These are phyloP conservation scores for Salix koriyanagi DNA, from an alignment of 345 rosid genomes.

Conservation along the genomic window DNA sequence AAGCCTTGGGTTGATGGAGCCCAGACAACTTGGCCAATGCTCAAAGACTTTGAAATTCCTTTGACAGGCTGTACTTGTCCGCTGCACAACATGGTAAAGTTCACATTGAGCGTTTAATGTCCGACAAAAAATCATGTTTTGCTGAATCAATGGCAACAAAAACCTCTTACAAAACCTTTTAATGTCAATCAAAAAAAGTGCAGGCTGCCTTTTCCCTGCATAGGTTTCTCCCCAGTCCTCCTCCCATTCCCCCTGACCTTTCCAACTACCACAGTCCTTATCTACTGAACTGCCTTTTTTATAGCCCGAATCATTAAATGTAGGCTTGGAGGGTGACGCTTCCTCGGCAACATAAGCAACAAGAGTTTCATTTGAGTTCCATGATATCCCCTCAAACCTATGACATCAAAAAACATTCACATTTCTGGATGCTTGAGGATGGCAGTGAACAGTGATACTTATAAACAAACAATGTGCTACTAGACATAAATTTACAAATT, in stretches of 20 bases:
- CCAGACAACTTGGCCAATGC: constrained; percentile 95
- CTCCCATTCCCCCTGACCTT: constrained; percentile 95
- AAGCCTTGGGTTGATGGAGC: constrained; percentile 47
- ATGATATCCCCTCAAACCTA: constrained; percentile 97
- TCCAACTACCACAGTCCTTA: constrained; percentile 70
- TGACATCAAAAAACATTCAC: constrained; percentile 15
- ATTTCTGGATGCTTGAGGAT: neutral
- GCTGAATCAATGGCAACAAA: neutral
- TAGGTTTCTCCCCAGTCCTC: constrained; percentile 98
- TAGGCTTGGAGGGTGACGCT: constrained; percentile 59
- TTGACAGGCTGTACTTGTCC: constrained; percentile 61
- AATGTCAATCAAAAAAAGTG: constrained; percentile 56
- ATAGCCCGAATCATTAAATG: constrained; percentile 53
- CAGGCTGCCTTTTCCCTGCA: constrained; percentile 79
- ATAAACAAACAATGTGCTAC: neutral
- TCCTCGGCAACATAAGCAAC: constrained; percentile 87
- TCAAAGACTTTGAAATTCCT: constrained; percentile 68
- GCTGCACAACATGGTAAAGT: constrained; percentile 34
- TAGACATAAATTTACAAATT: neutral
- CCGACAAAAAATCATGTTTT: neutral
- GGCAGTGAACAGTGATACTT: neutral
- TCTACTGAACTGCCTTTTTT: constrained; percentile 46
- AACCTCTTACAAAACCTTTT: constrained; percentile 43
- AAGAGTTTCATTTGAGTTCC: constrained; percentile 74
- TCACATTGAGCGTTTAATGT: constrained; percentile 6